Evolutionary conservation across 148 eudicot species (phyloP).

Genomic region (Cornus florida): DNA sequence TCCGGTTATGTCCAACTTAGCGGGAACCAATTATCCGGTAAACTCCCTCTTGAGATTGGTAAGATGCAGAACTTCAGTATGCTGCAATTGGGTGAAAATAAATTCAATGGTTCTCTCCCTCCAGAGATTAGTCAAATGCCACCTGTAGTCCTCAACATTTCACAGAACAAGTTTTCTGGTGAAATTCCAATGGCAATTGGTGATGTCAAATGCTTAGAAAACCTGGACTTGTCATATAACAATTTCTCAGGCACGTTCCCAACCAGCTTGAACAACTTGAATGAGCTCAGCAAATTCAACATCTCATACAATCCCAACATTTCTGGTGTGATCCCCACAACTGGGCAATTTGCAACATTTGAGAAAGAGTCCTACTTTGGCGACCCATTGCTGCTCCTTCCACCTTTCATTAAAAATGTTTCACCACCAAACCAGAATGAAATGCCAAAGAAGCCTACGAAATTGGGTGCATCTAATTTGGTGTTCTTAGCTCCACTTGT

Average conservation of each 20-base stretch:
- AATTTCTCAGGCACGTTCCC: conserved; percentile 90
- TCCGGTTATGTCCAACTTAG: conserved; percentile 83
- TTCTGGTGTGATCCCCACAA: conserved; percentile 66
- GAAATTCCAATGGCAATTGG: conserved; percentile 60
- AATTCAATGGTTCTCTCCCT: conserved; percentile 63
- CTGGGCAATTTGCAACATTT: conserved; percentile 82
- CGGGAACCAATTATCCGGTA: conserved; percentile 67
- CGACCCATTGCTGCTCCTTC: conserved; percentile 60
- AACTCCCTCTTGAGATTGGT: conserved; percentile 64
- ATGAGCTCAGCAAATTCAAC: conserved; percentile 75
- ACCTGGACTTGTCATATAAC: conserved; percentile 80
- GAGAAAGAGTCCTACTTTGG: conserved; percentile 75
- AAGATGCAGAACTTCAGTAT: conserved; percentile 73
- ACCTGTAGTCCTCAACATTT: conserved; percentile 64
- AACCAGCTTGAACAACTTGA: conserved; percentile 48
- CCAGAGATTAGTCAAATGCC: conserved; percentile 49
- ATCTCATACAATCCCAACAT: conserved; percentile 74
- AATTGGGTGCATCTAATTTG: conserved; percentile 27
- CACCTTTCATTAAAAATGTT: conserved; percentile 42
- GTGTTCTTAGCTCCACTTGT: conserved; percentile 49
- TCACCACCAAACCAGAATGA: neutral
- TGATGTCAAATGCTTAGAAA: conserved; percentile 61
- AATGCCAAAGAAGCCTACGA: conserved; percentile 8
- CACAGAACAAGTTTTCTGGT: conserved; percentile 64
- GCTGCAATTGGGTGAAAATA: conserved; percentile 69